phyloP scores from a whole-genome alignment of 345 rosid genomes.

The Euphorbia tirucalli region DNA sequence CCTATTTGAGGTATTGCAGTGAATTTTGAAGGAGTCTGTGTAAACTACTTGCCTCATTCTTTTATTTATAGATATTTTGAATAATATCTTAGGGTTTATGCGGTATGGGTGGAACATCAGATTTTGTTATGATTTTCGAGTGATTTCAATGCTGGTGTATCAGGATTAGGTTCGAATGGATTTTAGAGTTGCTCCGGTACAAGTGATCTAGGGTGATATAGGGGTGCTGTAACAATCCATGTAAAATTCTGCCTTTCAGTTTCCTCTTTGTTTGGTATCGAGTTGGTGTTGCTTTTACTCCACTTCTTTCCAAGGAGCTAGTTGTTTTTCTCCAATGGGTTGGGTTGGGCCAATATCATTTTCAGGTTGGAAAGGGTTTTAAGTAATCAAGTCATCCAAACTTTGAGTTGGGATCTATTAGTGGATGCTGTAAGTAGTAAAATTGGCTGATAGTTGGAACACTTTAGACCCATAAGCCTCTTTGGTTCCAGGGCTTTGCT shows the following conservation, averaged over 20 bases:
- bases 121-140: neutral
- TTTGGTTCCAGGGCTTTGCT: too few species aligned
- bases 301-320: neutral
- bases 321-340: neutral
- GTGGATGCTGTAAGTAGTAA: neutral
- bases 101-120: neutral
- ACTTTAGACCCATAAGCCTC: too few species aligned
- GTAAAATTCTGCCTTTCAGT: too few species aligned
- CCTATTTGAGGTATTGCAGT: too few species aligned
- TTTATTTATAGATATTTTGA: neutral
- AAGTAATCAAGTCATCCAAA: neutral
- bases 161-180: neutral
- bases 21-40: too few species aligned
- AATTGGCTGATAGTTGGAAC: neutral
- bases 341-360: slow-evolving; percentile 2
- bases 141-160: neutral
- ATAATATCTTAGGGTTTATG: neutral
- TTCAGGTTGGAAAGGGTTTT: too few species aligned
- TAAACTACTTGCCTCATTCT: too few species aligned
- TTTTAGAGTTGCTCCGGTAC: neutral
- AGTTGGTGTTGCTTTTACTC: neutral
- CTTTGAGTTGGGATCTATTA: neutral
- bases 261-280: neutral
- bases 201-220: too few species aligned
- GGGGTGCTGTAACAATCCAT: too few species aligned